These are phyloP conservation scores for Lentinula novae-zelandiae DNA, from an alignment of 1,284 basidiomycete genomes.

Conservation along the genomic window DNA sequence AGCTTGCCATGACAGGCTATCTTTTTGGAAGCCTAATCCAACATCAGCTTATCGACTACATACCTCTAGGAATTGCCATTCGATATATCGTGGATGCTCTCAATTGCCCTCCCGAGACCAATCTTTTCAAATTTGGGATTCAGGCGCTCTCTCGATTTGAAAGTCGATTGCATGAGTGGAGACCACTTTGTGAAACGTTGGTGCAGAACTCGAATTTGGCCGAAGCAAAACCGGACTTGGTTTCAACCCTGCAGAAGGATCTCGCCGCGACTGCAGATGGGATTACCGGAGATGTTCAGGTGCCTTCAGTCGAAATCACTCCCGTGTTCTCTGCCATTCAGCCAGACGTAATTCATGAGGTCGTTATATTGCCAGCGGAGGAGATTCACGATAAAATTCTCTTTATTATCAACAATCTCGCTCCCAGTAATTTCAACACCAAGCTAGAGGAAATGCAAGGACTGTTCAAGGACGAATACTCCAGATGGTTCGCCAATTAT, in stretches of 20 bases:
- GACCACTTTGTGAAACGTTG: slow-evolving; percentile 87
- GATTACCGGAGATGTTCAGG: slow-evolving; percentile 7
- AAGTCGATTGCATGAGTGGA: slow-evolving; percentile 88
- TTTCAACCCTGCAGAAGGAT: slow-evolving; percentile 68
- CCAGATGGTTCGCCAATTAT: slow-evolving; percentile 97
- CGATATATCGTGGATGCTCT: slow-evolving; percentile 96
- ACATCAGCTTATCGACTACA: slow-evolving; percentile 90
- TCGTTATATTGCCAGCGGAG: slow-evolving; percentile 74
- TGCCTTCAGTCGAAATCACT: slow-evolving; percentile 32
- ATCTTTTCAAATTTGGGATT: slow-evolving; percentile 94
- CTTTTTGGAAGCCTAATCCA: slow-evolving; percentile 97
- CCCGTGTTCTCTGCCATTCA: slow-evolving; percentile 73
- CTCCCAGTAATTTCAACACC: slow-evolving; percentile 87
- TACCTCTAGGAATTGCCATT: slow-evolving; percentile 95
- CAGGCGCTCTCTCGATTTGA: slow-evolving; percentile 91
- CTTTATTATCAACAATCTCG: slow-evolving; percentile 98
- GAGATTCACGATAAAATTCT: slow-evolving; percentile 91
- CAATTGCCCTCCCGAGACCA: slow-evolving; percentile 85
- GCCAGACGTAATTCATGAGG: slow-evolving; percentile 59
- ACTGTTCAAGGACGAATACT: slow-evolving; percentile 77
- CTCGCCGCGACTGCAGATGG: slow-evolving; percentile 51
- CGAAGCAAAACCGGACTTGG: slow-evolving; percentile 87
- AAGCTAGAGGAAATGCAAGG: slow-evolving; percentile 85
- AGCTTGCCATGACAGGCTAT: slow-evolving; percentile 94
- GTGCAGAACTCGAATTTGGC: slow-evolving; percentile 85